These are phyloP conservation scores for Hansenula sp. DNA, from an alignment of 1,139 yeast genomes.

Conservation along the genomic window DNA sequence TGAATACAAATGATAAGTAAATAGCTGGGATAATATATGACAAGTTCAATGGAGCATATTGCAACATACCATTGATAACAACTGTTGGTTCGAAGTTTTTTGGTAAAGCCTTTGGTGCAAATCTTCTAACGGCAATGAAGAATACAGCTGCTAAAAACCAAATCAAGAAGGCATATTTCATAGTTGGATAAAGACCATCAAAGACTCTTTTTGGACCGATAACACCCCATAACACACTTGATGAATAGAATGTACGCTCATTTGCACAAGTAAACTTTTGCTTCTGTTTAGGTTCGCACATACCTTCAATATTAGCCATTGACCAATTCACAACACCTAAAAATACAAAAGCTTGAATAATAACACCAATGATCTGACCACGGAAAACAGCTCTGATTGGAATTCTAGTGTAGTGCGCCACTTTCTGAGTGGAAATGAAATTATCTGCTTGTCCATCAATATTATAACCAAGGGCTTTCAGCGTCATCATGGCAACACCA, in stretches of 20 bases:
- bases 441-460: slow-evolving; percentile 58
- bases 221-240: slow-evolving; percentile 59
- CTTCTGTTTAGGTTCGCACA: slow-evolving; percentile 41
- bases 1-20: slow-evolving; percentile 46
- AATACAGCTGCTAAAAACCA: slow-evolving; percentile 46
- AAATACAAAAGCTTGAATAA: slow-evolving; percentile 42
- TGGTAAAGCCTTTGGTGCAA: slow-evolving; percentile 30
- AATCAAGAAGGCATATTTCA: slow-evolving; percentile 49
- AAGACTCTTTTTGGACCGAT: slow-evolving; percentile 65
- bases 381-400: slow-evolving; percentile 63
- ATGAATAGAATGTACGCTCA: slow-evolving; percentile 42
- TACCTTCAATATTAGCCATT: slow-evolving; percentile 39
- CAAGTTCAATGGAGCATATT: slow-evolving; percentile 48
- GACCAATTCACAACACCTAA: slow-evolving; percentile 55
- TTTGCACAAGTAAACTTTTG: slow-evolving; percentile 43
- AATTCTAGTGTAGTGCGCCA: slow-evolving; percentile 56
- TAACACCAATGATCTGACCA: slow-evolving; percentile 46
- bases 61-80: slow-evolving; percentile 42
- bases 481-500: slow-evolving; percentile 54
- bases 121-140: slow-evolving; percentile 39
- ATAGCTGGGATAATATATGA: slow-evolving; percentile 52
- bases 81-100: slow-evolving; percentile 44
- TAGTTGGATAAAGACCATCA: slow-evolving; percentile 42
- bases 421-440: slow-evolving; percentile 51
- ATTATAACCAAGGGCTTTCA: slow-evolving; percentile 57